Percentiles rank a stretch among this genome's conserved stretches.
phyloP scores from a whole-genome alignment of 169 alveolate species.

The Eimeria sp. region DNA sequence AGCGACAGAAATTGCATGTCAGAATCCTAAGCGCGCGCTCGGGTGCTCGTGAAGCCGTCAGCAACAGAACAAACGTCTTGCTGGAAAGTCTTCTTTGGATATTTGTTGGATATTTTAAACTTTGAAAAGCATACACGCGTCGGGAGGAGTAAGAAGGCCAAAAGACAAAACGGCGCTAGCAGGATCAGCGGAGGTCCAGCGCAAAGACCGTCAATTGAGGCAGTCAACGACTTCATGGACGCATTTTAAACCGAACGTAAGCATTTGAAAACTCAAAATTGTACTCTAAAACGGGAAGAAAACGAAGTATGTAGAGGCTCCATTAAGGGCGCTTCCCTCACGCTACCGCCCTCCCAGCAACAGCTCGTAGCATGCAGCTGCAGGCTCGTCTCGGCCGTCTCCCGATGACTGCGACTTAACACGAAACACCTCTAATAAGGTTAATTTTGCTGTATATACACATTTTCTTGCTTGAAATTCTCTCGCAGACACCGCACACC shows the following conservation, averaged over 20 bases:
- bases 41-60: neutral
- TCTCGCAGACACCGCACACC: neutral
- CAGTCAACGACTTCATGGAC: neutral
- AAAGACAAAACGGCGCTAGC: constrained; percentile 30
- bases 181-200: constrained; percentile 8
- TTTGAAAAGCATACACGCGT: neutral
- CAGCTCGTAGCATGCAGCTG: constrained; percentile 13
- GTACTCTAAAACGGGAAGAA: neutral
- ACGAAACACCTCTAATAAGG: neutral
- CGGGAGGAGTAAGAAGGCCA: constrained; percentile 9
- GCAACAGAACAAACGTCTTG: neutral
- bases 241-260: neutral
- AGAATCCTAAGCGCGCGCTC: neutral
- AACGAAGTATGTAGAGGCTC: neutral
- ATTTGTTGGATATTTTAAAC: neutral
- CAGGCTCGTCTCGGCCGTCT: constrained; percentile 40
- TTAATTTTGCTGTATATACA: neutral
- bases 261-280: neutral
- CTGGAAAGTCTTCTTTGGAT: neutral
- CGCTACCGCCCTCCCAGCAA: neutral
- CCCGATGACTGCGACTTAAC: neutral
- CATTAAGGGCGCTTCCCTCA: neutral
- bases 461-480: neutral
- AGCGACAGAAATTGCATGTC: neutral
- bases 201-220: constrained; percentile 3